Evolutionary conservation across 768 basidiomycete genomes (phyloP), one percentile per base, ranked within the genome.

Genomic region (Paxillus involutus): DNA sequence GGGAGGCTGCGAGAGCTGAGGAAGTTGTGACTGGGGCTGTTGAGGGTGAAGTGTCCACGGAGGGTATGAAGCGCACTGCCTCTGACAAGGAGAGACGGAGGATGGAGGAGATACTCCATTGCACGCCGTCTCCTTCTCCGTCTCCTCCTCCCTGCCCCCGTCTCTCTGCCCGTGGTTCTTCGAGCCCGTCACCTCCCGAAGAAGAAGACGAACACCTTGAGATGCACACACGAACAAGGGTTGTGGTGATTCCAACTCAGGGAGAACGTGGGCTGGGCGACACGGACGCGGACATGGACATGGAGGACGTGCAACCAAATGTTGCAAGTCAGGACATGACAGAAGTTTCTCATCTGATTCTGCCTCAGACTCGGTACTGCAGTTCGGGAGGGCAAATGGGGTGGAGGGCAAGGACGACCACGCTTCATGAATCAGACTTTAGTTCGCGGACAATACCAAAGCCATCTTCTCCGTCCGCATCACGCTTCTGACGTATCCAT

Each of bases 51-150:
- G 48, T 49, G 44, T 33, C 33, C 13, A 16, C 16, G n/a, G 19
- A 30, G 32, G 36, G n/a, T 26, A 43, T 59, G 33, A 51, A 24
- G 51, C 51, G 55, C 49, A 58, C 49, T 47, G 46, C 55, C 17
- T 64, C 66, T 26, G 63, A 67, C 51, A 55, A 61, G 56, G 67
- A 67, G 46, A 61, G 67, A 40, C 19, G 42, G 51, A 58, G 63
- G 50, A 59, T 69, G 59, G 61, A 63, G 14, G 65, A 69, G 53
- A 44, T 67, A 30, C 48, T 69, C 19, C 53, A 32, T n/a, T 55
- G 53, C 40, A 35, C 46, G 0, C 56, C 60, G 26, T 55, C 53
- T 16, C 50, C 45, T 29, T 29, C 47, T 11, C 19, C 53, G 11
- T 46, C 55, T 12, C 30, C n/a, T 21, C 3, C 21, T 21, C 21